These are phyloP conservation scores for Tolypocladium capitatum DNA, from an alignment of 2,329 filamentous ascomycete genomes.

Conservation along the genomic window DNA sequence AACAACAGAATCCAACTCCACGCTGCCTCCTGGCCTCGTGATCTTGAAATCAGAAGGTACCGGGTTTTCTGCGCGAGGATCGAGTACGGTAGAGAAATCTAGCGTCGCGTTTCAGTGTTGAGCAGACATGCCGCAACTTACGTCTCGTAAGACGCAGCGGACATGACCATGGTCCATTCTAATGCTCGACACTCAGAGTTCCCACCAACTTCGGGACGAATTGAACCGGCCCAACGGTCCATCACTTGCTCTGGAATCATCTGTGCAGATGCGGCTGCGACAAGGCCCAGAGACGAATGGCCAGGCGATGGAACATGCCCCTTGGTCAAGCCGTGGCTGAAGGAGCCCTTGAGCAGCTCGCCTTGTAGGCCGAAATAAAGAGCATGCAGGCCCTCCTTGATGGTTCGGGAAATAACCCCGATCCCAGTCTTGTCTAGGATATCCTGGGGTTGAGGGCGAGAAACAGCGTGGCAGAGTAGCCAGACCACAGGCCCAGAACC, in stretches of 20 bases:
- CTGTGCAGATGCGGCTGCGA: conserved; percentile 14
- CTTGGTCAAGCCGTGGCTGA: conserved; percentile 77
- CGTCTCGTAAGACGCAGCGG: background rate
- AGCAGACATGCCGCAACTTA: background rate
- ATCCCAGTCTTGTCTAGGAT: conserved; percentile 41
- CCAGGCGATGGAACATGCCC: conserved; percentile 57
- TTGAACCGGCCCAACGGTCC: background rate
- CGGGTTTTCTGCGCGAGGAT: conserved; percentile 80
- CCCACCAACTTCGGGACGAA: background rate
- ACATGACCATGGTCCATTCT: background rate
- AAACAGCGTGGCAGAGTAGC: conserved; percentile 68
- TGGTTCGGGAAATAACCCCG: conserved; percentile 43
- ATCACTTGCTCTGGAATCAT: conserved; percentile 5
- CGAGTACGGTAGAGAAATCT: conserved; percentile 65
- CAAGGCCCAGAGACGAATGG: conserved; percentile 60
- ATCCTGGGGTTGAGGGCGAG: conserved; percentile 76
- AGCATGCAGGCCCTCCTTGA: conserved; percentile 44
- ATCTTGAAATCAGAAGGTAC: conserved; percentile 78
- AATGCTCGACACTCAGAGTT: background rate
- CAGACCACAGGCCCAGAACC: conserved; percentile 68
- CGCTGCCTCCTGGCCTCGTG: conserved; percentile 58
- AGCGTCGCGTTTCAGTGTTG: conserved; percentile 76
- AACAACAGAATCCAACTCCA: conserved; percentile 31
- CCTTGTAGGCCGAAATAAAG: conserved; percentile 66
- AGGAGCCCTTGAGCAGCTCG: conserved; percentile 71